phyloP scores from a whole-genome alignment of 177 flowering plant genomes.

The Vitis hybrid region DNA sequence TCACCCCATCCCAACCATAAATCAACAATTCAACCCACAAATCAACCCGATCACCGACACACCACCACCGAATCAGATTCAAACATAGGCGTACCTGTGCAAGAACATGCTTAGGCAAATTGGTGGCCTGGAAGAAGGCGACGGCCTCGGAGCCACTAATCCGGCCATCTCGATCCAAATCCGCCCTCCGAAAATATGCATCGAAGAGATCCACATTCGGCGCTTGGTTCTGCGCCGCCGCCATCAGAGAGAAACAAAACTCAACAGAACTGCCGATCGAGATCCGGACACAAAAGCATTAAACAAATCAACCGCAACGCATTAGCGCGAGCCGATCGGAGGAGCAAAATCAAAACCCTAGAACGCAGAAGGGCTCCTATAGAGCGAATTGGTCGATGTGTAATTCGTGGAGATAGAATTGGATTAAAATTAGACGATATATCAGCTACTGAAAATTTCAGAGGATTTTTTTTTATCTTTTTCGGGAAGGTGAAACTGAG shows the following conservation, averaged over 20 bases:
- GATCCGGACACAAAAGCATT: neutral
- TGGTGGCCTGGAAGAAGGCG: conserved; percentile 77
- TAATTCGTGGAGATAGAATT: too few species aligned
- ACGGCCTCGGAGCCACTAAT: conserved; percentile 96
- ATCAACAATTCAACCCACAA: neutral
- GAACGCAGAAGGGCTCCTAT: too few species aligned
- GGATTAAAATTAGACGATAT: too few species aligned
- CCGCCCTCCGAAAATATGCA: conserved; percentile 80
- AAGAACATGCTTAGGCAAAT: conserved; percentile 76
- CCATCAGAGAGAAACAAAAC: neutral
- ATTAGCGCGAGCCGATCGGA: too few species aligned
- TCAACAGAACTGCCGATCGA: neutral
- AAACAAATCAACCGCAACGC: neutral
- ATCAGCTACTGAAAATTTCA: too few species aligned
- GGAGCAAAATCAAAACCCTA: too few species aligned
- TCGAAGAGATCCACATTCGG: conserved; percentile 75
- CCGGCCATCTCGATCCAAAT: conserved; percentile 92
- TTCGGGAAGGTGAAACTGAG: too few species aligned
- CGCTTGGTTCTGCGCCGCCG: conserved; percentile 28
- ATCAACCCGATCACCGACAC: neutral
- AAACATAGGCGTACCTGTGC: conserved; percentile 70
- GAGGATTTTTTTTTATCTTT: too few species aligned
- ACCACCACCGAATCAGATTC: neutral
- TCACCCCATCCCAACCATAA: too few species aligned
- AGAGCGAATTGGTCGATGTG: too few species aligned